Percentiles rank a stretch among this genome's conserved stretches.
Evolutionary conservation across 345 rosid species (phyloP).

Genomic region (Excoecaria cochinchinensis): DNA sequence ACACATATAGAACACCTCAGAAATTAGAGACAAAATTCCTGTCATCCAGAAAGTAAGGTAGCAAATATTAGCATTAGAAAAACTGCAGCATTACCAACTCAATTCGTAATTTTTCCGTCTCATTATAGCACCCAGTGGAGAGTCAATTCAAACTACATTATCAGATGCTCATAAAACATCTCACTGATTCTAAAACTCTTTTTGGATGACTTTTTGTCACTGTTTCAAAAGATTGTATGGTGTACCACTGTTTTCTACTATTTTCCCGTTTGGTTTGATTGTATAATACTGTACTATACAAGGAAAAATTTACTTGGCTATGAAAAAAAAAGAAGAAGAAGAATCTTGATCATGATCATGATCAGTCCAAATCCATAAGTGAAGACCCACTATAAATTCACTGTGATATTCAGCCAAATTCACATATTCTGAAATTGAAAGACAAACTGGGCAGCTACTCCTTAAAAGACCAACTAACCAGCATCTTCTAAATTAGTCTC

Average conservation of each 20-base stretch:
- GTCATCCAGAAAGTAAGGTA: neutral
- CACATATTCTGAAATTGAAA: neutral
- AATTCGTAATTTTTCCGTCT: neutral
- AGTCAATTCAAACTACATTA: neutral
- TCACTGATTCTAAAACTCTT: neutral
- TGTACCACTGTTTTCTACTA: too few species aligned
- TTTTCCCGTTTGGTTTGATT: too few species aligned
- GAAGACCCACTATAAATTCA: neutral
- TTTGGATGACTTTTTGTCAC: too few species aligned
- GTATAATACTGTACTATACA: too few species aligned
- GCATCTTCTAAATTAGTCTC: neutral
- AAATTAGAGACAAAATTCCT: neutral
- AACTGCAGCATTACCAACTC: neutral
- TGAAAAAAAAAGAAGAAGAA: neutral
- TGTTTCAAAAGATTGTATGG: too few species aligned
- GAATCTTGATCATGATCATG: neutral
- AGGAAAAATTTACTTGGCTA: too few species aligned
- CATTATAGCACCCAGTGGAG: neutral
- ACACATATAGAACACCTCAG: neutral
- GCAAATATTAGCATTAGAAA: neutral
- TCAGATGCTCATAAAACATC: neutral
- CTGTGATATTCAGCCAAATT: too few species aligned
- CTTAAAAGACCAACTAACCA: neutral
- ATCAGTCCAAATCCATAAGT: neutral
- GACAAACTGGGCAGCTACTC: neutral